A percentile compares a stretch with the other conserved stretches of the same genome.
Conservation (phyloP, 2,329 filamentous ascomycete species). For the Aureobasidium sp. region DNA sequence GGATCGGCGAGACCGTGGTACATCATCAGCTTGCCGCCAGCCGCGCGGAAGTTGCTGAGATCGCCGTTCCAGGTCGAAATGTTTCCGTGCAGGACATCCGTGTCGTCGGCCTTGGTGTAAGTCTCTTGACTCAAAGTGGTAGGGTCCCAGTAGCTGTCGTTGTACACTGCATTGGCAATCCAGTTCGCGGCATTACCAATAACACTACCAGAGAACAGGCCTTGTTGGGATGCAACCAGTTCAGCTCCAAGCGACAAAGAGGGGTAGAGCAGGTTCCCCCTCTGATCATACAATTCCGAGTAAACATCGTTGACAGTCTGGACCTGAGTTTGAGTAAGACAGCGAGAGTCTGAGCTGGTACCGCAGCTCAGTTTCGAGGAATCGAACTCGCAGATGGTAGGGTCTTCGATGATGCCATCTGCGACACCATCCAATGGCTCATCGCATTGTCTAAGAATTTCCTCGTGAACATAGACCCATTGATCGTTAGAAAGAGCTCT, state of each 20-base stretch:
- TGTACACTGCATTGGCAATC: conserved; percentile 45
- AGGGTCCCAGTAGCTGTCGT: conserved; percentile 39
- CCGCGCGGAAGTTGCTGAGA: conserved; percentile 32
- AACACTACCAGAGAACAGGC: conserved; percentile 35
- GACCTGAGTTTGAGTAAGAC: conserved; percentile 40
- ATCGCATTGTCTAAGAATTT: conserved; percentile 45
- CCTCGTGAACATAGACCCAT: conserved; percentile 38
- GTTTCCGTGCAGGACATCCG: conserved; percentile 35
- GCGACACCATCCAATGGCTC: conserved; percentile 41
- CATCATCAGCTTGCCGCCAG: conserved; percentile 40
- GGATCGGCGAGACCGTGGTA: conserved; percentile 37
- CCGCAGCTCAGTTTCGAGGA: conserved; percentile 35
- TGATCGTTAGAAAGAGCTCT: conserved; percentile 35
- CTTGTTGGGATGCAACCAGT: conserved; percentile 20
- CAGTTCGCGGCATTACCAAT: conserved; percentile 42
- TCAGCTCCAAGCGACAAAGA: conserved; percentile 46
- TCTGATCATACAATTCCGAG: conserved; percentile 35
- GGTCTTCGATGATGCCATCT: conserved; percentile 44
- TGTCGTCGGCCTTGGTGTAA: conserved; percentile 33
- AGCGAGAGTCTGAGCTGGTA: conserved; percentile 31
- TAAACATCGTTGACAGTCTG: conserved; percentile 39
- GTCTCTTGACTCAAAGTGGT: conserved; percentile 34
- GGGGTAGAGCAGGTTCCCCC: conserved; percentile 44
- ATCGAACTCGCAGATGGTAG: conserved; percentile 37
- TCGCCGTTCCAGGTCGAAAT: conserved; percentile 34